phyloP scores from a whole-genome alignment of 1,284 basidiomycete genomes.

The Inonotus hispidus region DNA sequence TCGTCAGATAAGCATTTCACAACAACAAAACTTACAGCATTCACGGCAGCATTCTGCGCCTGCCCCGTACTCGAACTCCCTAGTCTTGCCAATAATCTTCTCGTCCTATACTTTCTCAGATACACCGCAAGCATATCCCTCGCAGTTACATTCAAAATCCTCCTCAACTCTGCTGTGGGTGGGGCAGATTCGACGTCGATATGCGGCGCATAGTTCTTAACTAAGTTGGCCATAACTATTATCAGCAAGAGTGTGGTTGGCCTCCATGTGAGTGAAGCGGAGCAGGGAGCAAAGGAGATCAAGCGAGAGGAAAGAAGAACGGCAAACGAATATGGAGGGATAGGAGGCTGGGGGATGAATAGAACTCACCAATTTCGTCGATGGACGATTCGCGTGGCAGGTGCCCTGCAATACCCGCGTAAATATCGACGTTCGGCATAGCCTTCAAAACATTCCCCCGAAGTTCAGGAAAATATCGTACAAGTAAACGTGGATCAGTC shows the following conservation, averaged over 20 bases:
- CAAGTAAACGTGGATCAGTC: slow-evolving; percentile 68
- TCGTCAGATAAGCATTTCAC: not conserved
- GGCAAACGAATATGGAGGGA: slow-evolving; percentile 20
- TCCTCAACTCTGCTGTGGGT: slow-evolving; percentile 60
- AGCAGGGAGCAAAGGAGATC: slow-evolving; percentile 23
- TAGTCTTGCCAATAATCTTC: slow-evolving; percentile 15
- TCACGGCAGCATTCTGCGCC: slow-evolving; percentile 8
- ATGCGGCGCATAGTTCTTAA: slow-evolving; percentile 85
- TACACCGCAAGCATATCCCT: slow-evolving; percentile 63
- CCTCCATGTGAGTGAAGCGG: slow-evolving; percentile 21
- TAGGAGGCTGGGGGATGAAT: slow-evolving; percentile 15
- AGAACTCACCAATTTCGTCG: slow-evolving; percentile 69
- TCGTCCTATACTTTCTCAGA: slow-evolving; percentile 44
- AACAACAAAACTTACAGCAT: slow-evolving; percentile 6
- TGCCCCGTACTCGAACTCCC: not conserved
- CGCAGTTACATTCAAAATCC: slow-evolving; percentile 53
- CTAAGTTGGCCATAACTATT: slow-evolving; percentile 80
- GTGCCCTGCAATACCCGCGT: slow-evolving; percentile 59
- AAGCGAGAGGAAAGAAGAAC: slow-evolving; percentile 20
- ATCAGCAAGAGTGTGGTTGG: slow-evolving; percentile 51
- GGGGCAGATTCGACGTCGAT: slow-evolving; percentile 65
- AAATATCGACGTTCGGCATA: slow-evolving; percentile 49
- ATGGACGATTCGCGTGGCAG: slow-evolving; percentile 60
- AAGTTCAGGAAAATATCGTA: slow-evolving; percentile 73
- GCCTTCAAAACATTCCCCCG: slow-evolving; percentile 49